These are phyloP conservation scores for Inga laurina DNA, from an alignment of 306 rosid genomes.

Conservation along the genomic window DNA sequence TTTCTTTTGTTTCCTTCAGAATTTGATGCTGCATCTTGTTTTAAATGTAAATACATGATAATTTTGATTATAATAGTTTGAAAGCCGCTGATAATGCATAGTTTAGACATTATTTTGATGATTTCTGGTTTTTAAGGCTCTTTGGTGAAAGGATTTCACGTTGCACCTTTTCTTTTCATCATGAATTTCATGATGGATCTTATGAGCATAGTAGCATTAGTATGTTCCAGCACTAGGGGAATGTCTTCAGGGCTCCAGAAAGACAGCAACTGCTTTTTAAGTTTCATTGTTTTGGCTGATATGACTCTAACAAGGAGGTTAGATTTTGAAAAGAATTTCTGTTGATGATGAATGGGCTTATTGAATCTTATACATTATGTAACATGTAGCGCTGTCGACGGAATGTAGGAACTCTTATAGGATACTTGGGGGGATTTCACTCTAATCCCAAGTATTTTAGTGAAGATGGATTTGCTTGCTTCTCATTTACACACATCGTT, in stretches of 20 bases:
- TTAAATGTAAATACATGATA: constrained; percentile 6
- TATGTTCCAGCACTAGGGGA: neutral
- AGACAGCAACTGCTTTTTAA: neutral
- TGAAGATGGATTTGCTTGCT: neutral
- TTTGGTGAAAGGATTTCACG: neutral
- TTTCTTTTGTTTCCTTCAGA: constrained; percentile 16
- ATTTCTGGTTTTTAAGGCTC: neutral
- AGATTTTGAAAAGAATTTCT: neutral
- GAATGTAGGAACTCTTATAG: too few species aligned
- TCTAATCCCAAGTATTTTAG: neutral
- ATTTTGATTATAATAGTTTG: neutral
- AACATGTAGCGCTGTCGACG: too few species aligned
- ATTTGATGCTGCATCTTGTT: constrained; percentile 13
- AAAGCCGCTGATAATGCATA: neutral
- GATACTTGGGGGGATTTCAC: too few species aligned
- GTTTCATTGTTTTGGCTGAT: neutral
- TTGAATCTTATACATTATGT: neutral
- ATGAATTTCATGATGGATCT: neutral
- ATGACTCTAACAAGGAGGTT: neutral
- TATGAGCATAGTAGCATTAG: neutral
- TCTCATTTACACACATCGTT: neutral
- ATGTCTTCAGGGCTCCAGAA: neutral
- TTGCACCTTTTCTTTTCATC: neutral
- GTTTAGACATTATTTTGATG: neutral
- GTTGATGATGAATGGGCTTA: neutral